Percentiles rank a stretch among this genome's conserved stretches.
phyloP scores from a whole-genome alignment of 768 basidiomycete species.

The Lentinula raphanica region DNA sequence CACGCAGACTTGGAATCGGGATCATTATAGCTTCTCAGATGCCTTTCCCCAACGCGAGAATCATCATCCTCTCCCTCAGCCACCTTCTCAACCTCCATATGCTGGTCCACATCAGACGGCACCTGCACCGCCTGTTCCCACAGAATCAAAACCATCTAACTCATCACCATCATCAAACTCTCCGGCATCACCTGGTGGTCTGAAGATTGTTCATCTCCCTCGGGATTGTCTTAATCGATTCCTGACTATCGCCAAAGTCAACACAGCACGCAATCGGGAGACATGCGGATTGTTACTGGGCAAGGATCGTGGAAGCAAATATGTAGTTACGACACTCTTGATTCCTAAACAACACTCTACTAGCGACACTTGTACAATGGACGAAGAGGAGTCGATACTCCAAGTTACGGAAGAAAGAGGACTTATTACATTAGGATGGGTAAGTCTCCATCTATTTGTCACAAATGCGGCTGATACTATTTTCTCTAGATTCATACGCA shows the following conservation, averaged over 20 bases:
- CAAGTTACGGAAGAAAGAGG: constrained; percentile 78
- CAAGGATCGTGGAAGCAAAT: constrained; percentile 55
- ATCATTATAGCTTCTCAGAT: constrained; percentile 11
- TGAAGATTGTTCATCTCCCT: constrained; percentile 67
- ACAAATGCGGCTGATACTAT: not conserved
- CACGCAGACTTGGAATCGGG: constrained; percentile 4
- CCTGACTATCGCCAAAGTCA: constrained; percentile 68
- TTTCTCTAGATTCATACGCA: constrained; percentile 79
- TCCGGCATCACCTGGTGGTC: constrained; percentile 27
- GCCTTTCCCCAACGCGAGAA: constrained; percentile 12
- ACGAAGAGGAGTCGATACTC: constrained; percentile 82
- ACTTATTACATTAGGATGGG: constrained; percentile 89
- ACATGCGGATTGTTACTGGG: constrained; percentile 86
- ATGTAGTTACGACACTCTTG: constrained; percentile 71
- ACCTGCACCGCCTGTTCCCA: constrained; percentile 19
- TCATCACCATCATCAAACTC: constrained; percentile 11
- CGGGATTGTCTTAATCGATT: constrained; percentile 71
- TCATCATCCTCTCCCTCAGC: constrained; percentile 15
- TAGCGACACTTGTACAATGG: constrained; percentile 90
- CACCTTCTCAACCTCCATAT: constrained; percentile 15
- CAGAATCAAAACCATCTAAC: constrained; percentile 11
- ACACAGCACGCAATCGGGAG: constrained; percentile 75
- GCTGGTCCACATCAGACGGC: constrained; percentile 15
- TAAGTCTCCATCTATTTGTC: constrained; percentile 31
- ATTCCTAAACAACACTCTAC: constrained; percentile 88